A percentile compares a stretch with the other conserved stretches of the same genome.
Conservation (phyloP, 306 rosid genomes). For the Castanopsis chinensis region DNA sequence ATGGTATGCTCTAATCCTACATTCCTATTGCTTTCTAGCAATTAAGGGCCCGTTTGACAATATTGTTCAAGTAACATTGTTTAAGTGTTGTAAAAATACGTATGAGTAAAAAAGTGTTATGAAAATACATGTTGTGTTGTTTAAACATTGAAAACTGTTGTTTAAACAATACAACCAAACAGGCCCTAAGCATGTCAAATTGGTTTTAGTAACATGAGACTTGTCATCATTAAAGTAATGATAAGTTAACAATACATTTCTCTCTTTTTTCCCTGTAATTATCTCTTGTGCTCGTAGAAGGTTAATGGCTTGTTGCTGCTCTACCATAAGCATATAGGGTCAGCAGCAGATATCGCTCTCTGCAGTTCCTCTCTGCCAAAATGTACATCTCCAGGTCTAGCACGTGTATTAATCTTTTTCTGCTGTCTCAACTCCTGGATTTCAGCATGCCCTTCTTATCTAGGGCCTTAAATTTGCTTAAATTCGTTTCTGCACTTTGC, state of each 20-base stretch:
- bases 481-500: neutral
- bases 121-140: too few species aligned
- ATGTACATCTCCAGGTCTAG: neutral
- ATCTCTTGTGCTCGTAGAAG: neutral
- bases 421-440: neutral
- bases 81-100: too few species aligned
- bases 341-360: neutral
- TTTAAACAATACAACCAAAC: too few species aligned
- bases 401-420: neutral
- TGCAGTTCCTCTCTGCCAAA: neutral
- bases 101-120: too few species aligned
- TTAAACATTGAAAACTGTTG: too few species aligned
- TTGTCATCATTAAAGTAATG: neutral
- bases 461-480: neutral
- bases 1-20: neutral
- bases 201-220: neutral
- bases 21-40: neutral
- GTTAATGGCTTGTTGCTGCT: neutral
- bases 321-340: neutral
- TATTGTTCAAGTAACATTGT: too few species aligned
- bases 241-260: too few species aligned
- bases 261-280: neutral
- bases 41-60: neutral
- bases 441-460: neutral
- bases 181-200: neutral